Evolutionary conservation across 2,329 filamentous ascomycete genomes (phyloP), one percentile per base, ranked within the genome.

Genomic region (Ampelomyces quisqualis): DNA sequence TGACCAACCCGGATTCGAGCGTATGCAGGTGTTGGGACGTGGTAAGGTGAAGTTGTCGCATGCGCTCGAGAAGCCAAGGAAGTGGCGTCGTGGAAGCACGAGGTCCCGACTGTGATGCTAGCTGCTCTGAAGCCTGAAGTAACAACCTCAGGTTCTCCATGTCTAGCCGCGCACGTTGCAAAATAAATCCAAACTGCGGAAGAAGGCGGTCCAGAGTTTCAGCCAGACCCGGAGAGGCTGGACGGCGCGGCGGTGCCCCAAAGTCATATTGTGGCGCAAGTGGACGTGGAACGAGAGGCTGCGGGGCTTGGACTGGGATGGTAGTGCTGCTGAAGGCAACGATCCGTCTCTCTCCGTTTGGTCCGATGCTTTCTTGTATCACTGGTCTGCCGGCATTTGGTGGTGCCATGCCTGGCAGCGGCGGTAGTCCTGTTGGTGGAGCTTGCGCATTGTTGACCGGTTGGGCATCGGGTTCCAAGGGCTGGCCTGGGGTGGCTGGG

Each of bases 261-360:
- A 60, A 59, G 5, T 42, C 51, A 5, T 54, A 45, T 3, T 51
- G 55, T 9, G 53, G 48, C 6, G 55, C 53, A 31, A 62, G 54
- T 3, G 56, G 42, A 1, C 55, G 55, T 7, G 52, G 50, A 15
- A 58, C 47, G n/a, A 53, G 9, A 5, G 27, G 31, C 8, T 29
- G 23, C 3, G 6, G 19, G 18, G 21, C 29, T n/a, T 17, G 21
- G 10, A n/a, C 24, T 15, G 62, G 57, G 13, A 64, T 47, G 19
- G 59, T 57, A 2, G 60, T 37, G 46, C 77, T 74, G 52, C 77
- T 78, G 38, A 76, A 67, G 2, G 74, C 77, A 38, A 79, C 67
- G 28, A 75, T 73, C 71, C 74, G 77, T 40, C 75, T 69, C 43
- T 77, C 70, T 11, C 77, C 77, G 49, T 79, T 75, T 7, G 76